Conservation (phyloP, 768 basidiomycete genomes). For the Lactarius hengduanensis region DNA sequence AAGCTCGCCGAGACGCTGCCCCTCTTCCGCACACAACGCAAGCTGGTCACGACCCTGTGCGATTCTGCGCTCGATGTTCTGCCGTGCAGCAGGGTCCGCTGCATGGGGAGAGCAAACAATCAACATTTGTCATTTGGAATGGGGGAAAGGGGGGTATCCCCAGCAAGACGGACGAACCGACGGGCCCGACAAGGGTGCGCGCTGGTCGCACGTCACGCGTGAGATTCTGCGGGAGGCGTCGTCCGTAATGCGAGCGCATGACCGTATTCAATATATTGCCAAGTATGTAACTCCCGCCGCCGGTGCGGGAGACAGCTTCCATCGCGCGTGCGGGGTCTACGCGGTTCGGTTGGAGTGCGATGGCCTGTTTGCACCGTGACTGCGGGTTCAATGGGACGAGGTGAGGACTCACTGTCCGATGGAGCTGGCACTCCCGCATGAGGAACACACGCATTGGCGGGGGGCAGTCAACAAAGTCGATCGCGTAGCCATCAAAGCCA, state of each 20-base stretch:
- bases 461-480: conserved; percentile 79
- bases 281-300: conserved; percentile 61
- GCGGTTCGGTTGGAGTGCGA: conserved; percentile 49
- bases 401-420: conserved; percentile 60
- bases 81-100: conserved; percentile 69
- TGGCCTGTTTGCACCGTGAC: conserved; percentile 46
- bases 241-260: conserved; percentile 70
- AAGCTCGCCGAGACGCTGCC: conserved; percentile 38
- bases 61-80: conserved; percentile 48
- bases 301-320: conserved; percentile 55
- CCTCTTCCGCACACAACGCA: conserved; percentile 42
- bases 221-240: conserved; percentile 55
- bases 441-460: conserved; percentile 73
- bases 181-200: conserved; percentile 50
- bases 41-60: conserved; percentile 45
- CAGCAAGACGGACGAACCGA: conserved; percentile 43
- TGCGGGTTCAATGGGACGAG: background rate
- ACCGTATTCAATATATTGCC: conserved; percentile 59
- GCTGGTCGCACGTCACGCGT: conserved; percentile 58
- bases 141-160: background rate
- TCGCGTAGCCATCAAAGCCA: conserved; percentile 83
- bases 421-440: conserved; percentile 57
- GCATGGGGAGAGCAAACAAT: background rate
- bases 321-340: conserved; percentile 59
- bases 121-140: background rate